phyloP scores from a whole-genome alignment of 2,329 filamentous ascomycete species.

The Xylariaceae sp. region DNA sequence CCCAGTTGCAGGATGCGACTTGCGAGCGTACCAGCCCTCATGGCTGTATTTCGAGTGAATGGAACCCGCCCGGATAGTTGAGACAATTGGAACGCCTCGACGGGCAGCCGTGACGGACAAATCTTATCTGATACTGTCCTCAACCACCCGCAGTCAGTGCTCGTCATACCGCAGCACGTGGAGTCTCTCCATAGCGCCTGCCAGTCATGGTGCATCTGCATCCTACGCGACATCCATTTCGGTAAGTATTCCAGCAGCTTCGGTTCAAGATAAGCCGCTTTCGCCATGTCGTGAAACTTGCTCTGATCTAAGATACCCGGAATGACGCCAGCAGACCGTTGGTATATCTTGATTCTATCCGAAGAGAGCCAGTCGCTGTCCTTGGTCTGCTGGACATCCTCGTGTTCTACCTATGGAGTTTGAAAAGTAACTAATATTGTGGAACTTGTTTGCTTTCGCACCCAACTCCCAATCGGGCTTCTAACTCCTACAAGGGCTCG shows the following conservation, averaged over 20 bases:
- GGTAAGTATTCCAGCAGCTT: conserved; percentile 2
- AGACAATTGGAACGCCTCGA: conserved; percentile 8
- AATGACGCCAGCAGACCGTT: background rate
- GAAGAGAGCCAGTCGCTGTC: too few relatives aligned
- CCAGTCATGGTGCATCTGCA: background rate
- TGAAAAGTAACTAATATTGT: too few relatives aligned
- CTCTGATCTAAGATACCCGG: conserved; percentile 1
- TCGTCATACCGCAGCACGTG: conserved; percentile 12
- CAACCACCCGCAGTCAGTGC: background rate
- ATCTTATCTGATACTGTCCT: background rate
- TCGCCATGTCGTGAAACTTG: conserved; percentile 7
- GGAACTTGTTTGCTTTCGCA: too few relatives aligned
- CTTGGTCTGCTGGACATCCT: too few relatives aligned
- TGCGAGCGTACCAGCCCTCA: background rate
- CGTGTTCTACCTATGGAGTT: too few relatives aligned
- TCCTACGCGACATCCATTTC: conserved; percentile 6
- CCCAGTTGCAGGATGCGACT: too few relatives aligned
- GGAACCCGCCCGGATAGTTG: background rate
- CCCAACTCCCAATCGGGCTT: too few relatives aligned
- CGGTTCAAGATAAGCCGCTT: background rate
- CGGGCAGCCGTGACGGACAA: background rate
- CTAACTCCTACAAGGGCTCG: too few relatives aligned
- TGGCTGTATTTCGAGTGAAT: background rate
- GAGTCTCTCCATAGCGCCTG: conserved; percentile 7
- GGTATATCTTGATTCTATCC: too few relatives aligned